Conservation (phyloP, 2,329 filamentous ascomycete genomes). For the Paecilomyces niveus region DNA sequence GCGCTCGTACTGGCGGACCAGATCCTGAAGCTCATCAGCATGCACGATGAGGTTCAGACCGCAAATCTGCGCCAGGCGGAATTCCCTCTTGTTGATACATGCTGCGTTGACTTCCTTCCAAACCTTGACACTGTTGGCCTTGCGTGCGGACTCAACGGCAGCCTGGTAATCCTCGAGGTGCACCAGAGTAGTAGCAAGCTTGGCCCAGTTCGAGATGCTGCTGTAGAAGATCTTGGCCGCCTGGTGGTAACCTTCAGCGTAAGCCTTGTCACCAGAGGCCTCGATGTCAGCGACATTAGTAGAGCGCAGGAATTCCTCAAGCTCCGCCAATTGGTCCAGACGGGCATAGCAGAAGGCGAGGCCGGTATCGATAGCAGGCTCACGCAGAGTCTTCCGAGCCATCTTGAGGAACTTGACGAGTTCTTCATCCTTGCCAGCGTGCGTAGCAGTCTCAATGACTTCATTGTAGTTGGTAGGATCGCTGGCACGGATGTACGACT, state of each 20-base stretch:
- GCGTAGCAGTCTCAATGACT: conserved; percentile 91
- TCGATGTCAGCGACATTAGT: conserved; percentile 96
- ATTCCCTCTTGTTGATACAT: conserved; percentile 96
- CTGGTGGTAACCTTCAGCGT: conserved; percentile 87
- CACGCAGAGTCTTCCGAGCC: conserved; percentile 93
- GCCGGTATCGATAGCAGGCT: conserved; percentile 86
- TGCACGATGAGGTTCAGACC: conserved; percentile 97
- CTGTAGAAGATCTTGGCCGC: conserved; percentile 98
- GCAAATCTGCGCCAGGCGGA: conserved; percentile 96
- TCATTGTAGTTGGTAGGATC: conserved; percentile 91
- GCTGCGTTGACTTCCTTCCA: conserved; percentile 98
- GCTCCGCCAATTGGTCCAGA: conserved; percentile 81
- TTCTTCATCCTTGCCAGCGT: conserved; percentile 95
- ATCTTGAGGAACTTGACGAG: conserved; percentile 94
- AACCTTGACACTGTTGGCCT: conserved; percentile 98
- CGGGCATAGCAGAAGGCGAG: conserved; percentile 91
- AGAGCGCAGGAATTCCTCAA: conserved; percentile 90
- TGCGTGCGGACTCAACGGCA: conserved; percentile 93
- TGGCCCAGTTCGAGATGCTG: conserved; percentile 99
- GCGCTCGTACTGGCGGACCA: conserved; percentile 93
- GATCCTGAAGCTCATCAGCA: conserved; percentile 84
- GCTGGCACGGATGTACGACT: conserved; percentile 92
- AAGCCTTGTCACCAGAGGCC: conserved; percentile 96
- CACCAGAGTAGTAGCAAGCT: conserved; percentile 95
- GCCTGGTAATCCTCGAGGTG: conserved; percentile 95